Percentiles rank a stretch among this genome's conserved stretches.
Evolutionary conservation across 495 filamentous ascomycete species (phyloP).

Genomic region (Penicillium pancosmium): DNA sequence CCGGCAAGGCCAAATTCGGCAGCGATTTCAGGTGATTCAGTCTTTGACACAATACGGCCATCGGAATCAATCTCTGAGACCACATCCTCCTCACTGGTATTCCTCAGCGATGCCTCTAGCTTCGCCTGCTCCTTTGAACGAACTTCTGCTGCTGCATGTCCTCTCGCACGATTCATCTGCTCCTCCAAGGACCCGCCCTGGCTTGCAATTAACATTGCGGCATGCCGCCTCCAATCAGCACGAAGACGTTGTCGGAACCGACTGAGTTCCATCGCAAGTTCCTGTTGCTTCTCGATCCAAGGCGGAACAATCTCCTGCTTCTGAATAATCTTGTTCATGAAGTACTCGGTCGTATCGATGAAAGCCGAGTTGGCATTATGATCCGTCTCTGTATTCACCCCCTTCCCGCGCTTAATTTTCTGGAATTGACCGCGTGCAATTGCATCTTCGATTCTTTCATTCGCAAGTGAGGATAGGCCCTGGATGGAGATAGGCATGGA

Average conservation of each 20-base stretch:
- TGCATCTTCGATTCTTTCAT: constrained; percentile 93
- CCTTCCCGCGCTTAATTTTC: constrained; percentile 80
- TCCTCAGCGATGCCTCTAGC: constrained; percentile 47
- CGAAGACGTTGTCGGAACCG: constrained; percentile 75
- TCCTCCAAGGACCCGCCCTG: constrained; percentile 75
- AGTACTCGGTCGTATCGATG: constrained; percentile 94
- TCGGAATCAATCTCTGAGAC: constrained; percentile 29
- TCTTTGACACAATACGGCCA: constrained; percentile 27
- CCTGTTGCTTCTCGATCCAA: constrained; percentile 96
- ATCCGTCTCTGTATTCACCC: constrained; percentile 68
- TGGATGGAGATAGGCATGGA: constrained; percentile 77
- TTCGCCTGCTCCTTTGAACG: constrained; percentile 47
- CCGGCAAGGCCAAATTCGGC: constrained; percentile 9
- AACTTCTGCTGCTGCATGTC: constrained; percentile 74
- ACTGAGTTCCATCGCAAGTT: constrained; percentile 68
- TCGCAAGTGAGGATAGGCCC: constrained; percentile 81
- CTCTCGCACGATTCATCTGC: constrained; percentile 72
- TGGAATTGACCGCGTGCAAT: constrained; percentile 92
- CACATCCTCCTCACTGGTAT: constrained; percentile 10
- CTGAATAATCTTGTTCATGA: constrained; percentile 98
- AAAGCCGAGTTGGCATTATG: constrained; percentile 84
- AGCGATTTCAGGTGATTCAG: constrained; percentile 7
- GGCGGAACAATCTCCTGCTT: constrained; percentile 70
- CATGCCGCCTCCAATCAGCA: constrained; percentile 86
- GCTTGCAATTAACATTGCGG: constrained; percentile 76